Evolutionary conservation across 257 asterid species (phyloP), one percentile per base, ranked within the genome.

Genomic region (Capsicum rhomboideum): DNA sequence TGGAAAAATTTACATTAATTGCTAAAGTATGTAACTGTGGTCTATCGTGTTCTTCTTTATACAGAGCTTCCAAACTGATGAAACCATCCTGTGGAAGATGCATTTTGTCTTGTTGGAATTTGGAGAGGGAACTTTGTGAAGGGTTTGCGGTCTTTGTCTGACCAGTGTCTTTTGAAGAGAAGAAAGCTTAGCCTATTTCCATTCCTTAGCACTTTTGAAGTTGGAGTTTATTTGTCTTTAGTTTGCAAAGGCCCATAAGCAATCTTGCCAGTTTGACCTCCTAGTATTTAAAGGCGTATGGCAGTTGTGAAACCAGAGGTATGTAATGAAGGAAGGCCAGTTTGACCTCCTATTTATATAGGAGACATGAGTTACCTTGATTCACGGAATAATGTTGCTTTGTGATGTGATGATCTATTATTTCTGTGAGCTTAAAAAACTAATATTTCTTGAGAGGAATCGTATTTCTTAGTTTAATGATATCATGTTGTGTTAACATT

Each of bases 241-340:
- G 59, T 26, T 74, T 75, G 44, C 80, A 26, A 75, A 75, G 75
- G 78, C 66, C 18, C 58, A 82, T 66, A 23, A 75, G 40, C 6
- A 54, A 50, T 82, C 61, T 50, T 82, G 28, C 67, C 61, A 37
- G 52, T 72, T 34, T 29, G 53, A 82, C 49, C 82, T 34, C 77
- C 80, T 71, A 50, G 20, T 49, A 86, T 50, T 83, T 53, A 85
- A 87, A 83, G 82, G 85, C 29, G 85, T 44, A 86, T 89, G 92
- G 90, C 90, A 50, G 83, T 87, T n/a, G 85, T 89, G 80, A 89
- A 87, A 88, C 90, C 92, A 53, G 87, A 87, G 90, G 92, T 89
- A 79, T 58, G 84, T 86, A 17, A 46, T 44, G 80, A 49, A 74
- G 80, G 55, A 23, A 68, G 34, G 40, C 53, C 42, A n/a, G n/a